Evolutionary conservation across 306 rosid species (phyloP).

Genomic region (Lathyrus sativus): DNA sequence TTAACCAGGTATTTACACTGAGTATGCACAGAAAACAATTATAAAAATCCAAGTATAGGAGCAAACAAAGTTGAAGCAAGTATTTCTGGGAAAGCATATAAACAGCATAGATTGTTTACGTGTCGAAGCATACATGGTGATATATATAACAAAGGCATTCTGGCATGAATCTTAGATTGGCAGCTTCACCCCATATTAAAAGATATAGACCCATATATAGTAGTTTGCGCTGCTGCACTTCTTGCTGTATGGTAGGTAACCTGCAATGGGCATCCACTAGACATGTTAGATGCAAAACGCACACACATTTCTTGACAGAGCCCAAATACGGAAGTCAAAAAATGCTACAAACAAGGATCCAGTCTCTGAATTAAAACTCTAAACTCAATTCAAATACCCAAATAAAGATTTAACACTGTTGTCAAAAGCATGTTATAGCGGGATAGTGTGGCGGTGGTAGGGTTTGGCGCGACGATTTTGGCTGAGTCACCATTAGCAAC

Average conservation of each 20-base stretch:
- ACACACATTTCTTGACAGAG: constrained; percentile 11
- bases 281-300: constrained; percentile 23
- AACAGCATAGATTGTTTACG: constrained; percentile 14
- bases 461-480: no score
- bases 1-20: constrained; percentile 4
- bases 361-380: constrained; percentile 11
- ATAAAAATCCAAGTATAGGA: background rate
- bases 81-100: constrained; percentile 1
- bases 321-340: constrained; percentile 11
- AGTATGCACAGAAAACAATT: constrained; percentile 16
- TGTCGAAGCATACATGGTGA: constrained; percentile 73
- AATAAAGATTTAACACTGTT: constrained; percentile 2
- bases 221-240: constrained; percentile 97
- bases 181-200: constrained; percentile 99
- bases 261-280: constrained; percentile 50
- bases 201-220: constrained; percentile 98
- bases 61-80: constrained; percentile 5
- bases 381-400: constrained; percentile 23
- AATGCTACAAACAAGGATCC: constrained; percentile 11
- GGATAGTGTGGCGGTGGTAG: no score
- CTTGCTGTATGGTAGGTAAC: constrained; percentile 99
- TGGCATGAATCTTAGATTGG: constrained; percentile 99
- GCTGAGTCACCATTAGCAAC: no score
- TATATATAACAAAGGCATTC: constrained; percentile 98
- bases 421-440: no score